Evolutionary conservation across 805 yeast genomes (phyloP).

Genomic region (Ogataea trehalophila): DNA sequence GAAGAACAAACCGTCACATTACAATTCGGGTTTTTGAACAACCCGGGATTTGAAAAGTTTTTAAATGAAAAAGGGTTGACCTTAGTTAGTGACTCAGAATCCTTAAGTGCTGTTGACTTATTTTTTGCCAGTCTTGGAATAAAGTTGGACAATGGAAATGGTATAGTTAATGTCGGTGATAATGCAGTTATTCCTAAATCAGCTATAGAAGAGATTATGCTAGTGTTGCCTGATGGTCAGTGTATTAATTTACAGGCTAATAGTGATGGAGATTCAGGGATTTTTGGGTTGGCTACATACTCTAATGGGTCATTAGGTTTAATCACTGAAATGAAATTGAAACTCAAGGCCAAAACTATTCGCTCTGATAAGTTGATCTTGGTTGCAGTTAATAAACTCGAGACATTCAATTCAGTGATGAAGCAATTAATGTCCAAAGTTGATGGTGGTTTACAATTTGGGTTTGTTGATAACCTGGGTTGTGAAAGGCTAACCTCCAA

Average conservation of each 20-base stretch:
- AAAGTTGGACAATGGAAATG: background rate
- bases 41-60: background rate
- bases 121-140: slow-evolving; percentile 19
- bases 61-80: slow-evolving; percentile 1
- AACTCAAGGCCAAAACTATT: background rate
- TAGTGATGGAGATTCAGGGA: background rate
- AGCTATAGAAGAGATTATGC: slow-evolving; percentile 12
- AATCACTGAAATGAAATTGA: slow-evolving; percentile 16
- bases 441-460: slow-evolving; percentile 1
- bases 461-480: slow-evolving; percentile 7
- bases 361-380: slow-evolving; percentile 9
- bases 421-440: background rate
- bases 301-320: slow-evolving; percentile 13
- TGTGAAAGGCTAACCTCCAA: background rate
- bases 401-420: slow-evolving; percentile 7
- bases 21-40: slow-evolving; percentile 4
- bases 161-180: slow-evolving; percentile 8
- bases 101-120: slow-evolving; percentile 13
- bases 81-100: background rate
- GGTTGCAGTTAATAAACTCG: slow-evolving; percentile 15
- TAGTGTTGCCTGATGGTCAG: slow-evolving; percentile 28
- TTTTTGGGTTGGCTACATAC: slow-evolving; percentile 11
- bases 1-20: slow-evolving; percentile 1
- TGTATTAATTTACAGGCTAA: slow-evolving; percentile 4
- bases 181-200: slow-evolving; percentile 4